phyloP scores from a whole-genome alignment of 1,284 basidiomycete genomes.

The Cryptococcus sp. region DNA sequence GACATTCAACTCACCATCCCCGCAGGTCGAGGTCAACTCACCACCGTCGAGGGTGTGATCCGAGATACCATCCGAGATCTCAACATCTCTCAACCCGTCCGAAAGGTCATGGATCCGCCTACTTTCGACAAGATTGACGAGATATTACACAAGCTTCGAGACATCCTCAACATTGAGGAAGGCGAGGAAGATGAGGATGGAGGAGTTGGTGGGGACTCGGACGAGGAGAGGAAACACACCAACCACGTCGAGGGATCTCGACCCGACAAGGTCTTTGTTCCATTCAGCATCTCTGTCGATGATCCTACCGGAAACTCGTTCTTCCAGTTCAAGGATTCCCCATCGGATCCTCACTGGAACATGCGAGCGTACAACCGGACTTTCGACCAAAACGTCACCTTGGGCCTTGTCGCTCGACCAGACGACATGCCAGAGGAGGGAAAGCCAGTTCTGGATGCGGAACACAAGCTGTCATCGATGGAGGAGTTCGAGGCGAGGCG shows the following conservation, averaged over 20 bases:
- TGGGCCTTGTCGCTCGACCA: slow-evolving; percentile 59
- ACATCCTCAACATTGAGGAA: slow-evolving; percentile 63
- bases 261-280: slow-evolving; percentile 55
- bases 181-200: slow-evolving; percentile 53
- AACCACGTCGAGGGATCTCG: slow-evolving; percentile 25
- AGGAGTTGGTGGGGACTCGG: slow-evolving; percentile 32
- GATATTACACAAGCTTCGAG: slow-evolving; percentile 64
- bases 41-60: slow-evolving; percentile 90
- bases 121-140: slow-evolving; percentile 72
- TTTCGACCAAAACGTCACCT: slow-evolving; percentile 70
- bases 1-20: slow-evolving; percentile 91
- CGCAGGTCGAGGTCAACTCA: slow-evolving; percentile 80
- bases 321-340: slow-evolving; percentile 72
- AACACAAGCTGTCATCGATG: slow-evolving; percentile 47
- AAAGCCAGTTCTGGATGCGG: slow-evolving; percentile 47
- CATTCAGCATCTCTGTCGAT: slow-evolving; percentile 82
- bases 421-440: slow-evolving; percentile 29
- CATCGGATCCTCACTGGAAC: slow-evolving; percentile 87
- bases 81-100: slow-evolving; percentile 74
- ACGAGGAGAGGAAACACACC: slow-evolving; percentile 22
- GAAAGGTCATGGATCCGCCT: slow-evolving; percentile 73
- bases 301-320: slow-evolving; percentile 96
- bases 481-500: slow-evolving; percentile 43
- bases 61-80: slow-evolving; percentile 81
- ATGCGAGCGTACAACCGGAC: slow-evolving; percentile 80